Conservation (phyloP, 2,329 filamentous ascomycete genomes). For the Zymoseptoria crescenta region DNA sequence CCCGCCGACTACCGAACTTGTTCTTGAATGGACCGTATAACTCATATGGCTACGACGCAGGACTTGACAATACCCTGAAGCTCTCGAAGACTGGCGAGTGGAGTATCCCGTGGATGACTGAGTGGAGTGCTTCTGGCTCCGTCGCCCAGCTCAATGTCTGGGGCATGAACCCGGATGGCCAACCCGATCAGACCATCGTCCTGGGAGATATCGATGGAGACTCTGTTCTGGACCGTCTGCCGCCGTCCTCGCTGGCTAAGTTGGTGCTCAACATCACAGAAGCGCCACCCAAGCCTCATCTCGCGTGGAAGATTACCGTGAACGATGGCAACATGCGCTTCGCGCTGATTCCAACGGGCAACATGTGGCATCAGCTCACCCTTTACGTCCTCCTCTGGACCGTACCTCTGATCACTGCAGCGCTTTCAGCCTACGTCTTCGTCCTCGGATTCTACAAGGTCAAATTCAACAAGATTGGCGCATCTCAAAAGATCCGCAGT, state of each 20-base stretch:
- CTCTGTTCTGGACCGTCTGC: constrained; percentile 50
- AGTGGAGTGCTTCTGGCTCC: constrained; percentile 46
- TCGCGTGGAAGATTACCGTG: constrained; percentile 47
- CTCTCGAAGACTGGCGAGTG: constrained; percentile 42
- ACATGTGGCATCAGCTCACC: constrained; percentile 44
- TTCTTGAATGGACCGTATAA: constrained; percentile 56
- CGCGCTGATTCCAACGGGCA: constrained; percentile 45
- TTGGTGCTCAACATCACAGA: constrained; percentile 47
- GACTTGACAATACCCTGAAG: constrained; percentile 45
- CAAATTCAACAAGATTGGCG: constrained; percentile 51
- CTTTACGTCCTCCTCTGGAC: constrained; percentile 47
- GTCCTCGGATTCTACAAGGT: constrained; percentile 53
- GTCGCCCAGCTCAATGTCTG: constrained; percentile 54
- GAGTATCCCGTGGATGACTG: constrained; percentile 51
- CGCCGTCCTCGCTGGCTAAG: constrained; percentile 45
- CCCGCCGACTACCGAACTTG: constrained; percentile 51
- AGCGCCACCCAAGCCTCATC: constrained; percentile 43
- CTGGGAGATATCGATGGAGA: constrained; percentile 55
- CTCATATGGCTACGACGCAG: constrained; percentile 54
- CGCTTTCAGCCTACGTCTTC: constrained; percentile 46
- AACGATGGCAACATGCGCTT: constrained; percentile 48
- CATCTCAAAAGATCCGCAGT: constrained; percentile 17
- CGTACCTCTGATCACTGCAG: constrained; percentile 44
- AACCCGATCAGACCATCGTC: constrained; percentile 50
- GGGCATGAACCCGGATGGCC: constrained; percentile 55